Evolutionary conservation across 2,329 filamentous ascomycete genomes (phyloP).

Genomic region (Penicillium psychrosexuale): DNA sequence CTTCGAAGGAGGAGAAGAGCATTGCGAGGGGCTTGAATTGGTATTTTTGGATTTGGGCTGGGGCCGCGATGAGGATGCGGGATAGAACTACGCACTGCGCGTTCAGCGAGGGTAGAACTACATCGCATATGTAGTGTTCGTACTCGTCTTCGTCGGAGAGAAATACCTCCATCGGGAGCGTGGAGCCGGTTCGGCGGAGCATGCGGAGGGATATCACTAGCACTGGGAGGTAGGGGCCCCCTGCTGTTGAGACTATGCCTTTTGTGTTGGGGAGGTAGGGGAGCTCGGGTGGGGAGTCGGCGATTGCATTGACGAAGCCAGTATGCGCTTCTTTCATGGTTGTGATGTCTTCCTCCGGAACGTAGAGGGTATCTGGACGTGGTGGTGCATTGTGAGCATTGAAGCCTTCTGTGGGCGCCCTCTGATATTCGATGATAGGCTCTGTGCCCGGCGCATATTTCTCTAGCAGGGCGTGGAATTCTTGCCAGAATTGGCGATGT

Average conservation of each 20-base stretch:
- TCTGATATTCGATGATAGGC: constrained; percentile 27
- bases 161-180: constrained; percentile 48
- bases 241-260: constrained; percentile 49
- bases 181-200: constrained; percentile 44
- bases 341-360: constrained; percentile 29
- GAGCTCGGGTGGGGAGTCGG: constrained; percentile 28
- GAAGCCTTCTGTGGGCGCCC: constrained; percentile 27
- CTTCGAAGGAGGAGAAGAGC: constrained; percentile 50
- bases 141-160: constrained; percentile 43
- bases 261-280: constrained; percentile 34
- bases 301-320: constrained; percentile 34
- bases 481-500: constrained; percentile 32
- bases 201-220: constrained; percentile 47
- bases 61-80: constrained; percentile 37
- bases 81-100: constrained; percentile 46
- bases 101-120: constrained; percentile 43
- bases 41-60: constrained; percentile 41
- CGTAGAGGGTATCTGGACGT: constrained; percentile 32
- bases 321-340: constrained; percentile 36
- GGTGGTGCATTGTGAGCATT: constrained; percentile 25
- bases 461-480: constrained; percentile 33
- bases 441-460: constrained; percentile 30
- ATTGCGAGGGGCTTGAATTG: constrained; percentile 51
- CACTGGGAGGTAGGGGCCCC: constrained; percentile 43
- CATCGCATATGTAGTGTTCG: constrained; percentile 43